phyloP scores from a whole-genome alignment of 2,329 filamentous ascomycete species.

The Sordariomycetes sp. region DNA sequence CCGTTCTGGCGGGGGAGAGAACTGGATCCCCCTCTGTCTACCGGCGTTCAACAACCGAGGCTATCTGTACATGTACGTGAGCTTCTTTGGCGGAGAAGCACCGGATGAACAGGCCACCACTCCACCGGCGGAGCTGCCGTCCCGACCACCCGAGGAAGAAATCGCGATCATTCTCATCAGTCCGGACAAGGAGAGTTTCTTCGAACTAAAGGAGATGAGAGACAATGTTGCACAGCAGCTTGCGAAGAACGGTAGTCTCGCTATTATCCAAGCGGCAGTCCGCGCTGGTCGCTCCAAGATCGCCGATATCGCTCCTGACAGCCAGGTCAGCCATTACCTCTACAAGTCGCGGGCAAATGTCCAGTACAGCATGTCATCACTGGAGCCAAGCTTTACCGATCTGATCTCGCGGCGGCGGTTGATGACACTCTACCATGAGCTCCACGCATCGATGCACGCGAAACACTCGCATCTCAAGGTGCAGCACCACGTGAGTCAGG shows the following conservation, averaged over 20 bases:
- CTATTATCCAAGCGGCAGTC: conserved; percentile 60
- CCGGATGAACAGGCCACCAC: conserved; percentile 20
- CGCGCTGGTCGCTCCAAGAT: conserved; percentile 56
- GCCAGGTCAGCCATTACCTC: conserved; percentile 76
- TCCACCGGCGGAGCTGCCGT: conserved; percentile 45
- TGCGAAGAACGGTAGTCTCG: conserved; percentile 60
- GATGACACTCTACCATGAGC: conserved; percentile 70
- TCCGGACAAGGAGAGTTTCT: conserved; percentile 87
- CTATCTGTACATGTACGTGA: conserved; percentile 98
- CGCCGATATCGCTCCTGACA: conserved; percentile 66
- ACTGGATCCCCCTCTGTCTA: conserved; percentile 92
- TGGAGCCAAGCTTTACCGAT: conserved; percentile 50
- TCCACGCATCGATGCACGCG: conserved; percentile 76
- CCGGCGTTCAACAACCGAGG: conserved; percentile 95
- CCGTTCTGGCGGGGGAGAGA: conserved; percentile 81
- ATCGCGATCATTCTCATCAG: conserved; percentile 91
- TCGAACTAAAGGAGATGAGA: conserved; percentile 64
- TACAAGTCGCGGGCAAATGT: conserved; percentile 94
- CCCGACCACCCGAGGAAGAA: conserved; percentile 52
- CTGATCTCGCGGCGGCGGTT: conserved; percentile 54
- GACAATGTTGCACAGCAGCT: conserved; percentile 55
- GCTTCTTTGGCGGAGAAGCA: conserved; percentile 54
- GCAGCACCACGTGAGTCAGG: conserved; percentile 63
- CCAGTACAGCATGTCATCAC: conserved; percentile 85
- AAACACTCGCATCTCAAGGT: conserved; percentile 79